phyloP scores from a whole-genome alignment of 2,329 filamentous ascomycete species.

The Cladophialophora exuberans region DNA sequence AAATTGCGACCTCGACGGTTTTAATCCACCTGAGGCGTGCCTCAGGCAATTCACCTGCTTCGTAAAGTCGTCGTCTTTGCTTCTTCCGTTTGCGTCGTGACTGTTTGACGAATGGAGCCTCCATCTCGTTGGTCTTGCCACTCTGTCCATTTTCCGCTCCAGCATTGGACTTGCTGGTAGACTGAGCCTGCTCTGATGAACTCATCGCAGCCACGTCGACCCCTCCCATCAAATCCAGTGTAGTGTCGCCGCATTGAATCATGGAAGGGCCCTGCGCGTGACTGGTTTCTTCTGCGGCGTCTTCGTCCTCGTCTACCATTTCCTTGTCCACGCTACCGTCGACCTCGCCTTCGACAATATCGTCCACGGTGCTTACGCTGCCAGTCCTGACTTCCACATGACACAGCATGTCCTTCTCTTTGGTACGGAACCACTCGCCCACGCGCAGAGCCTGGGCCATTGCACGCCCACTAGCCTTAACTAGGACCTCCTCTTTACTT shows the following conservation, averaged over 20 bases:
- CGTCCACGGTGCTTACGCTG: constrained; percentile 62
- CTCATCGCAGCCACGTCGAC: constrained; percentile 8
- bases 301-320: constrained; percentile 27
- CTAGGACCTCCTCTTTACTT: constrained; percentile 53
- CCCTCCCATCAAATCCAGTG: constrained; percentile 28
- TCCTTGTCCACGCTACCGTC: constrained; percentile 33
- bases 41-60: constrained; percentile 45
- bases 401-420: constrained; percentile 54
- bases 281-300: constrained; percentile 23
- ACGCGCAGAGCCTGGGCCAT: constrained; percentile 61
- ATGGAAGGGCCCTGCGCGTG: constrained; percentile 18
- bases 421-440: constrained; percentile 55
- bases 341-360: constrained; percentile 53
- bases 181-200: constrained; percentile 7
- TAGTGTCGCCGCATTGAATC: constrained; percentile 30
- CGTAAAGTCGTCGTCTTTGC: constrained; percentile 35
- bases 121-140: constrained; percentile 22
- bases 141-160: background rate
- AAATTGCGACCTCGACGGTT: constrained; percentile 50
- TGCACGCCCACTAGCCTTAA: constrained; percentile 64
- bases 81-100: constrained; percentile 35
- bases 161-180: background rate
- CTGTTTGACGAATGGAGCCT: constrained; percentile 23
- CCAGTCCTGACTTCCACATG: constrained; percentile 58
- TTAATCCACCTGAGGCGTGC: constrained; percentile 51